Base-by-base conservation (phyloP, 495 filamentous ascomycete genomes). In the Penicillium dipodomyicola region DNA sequence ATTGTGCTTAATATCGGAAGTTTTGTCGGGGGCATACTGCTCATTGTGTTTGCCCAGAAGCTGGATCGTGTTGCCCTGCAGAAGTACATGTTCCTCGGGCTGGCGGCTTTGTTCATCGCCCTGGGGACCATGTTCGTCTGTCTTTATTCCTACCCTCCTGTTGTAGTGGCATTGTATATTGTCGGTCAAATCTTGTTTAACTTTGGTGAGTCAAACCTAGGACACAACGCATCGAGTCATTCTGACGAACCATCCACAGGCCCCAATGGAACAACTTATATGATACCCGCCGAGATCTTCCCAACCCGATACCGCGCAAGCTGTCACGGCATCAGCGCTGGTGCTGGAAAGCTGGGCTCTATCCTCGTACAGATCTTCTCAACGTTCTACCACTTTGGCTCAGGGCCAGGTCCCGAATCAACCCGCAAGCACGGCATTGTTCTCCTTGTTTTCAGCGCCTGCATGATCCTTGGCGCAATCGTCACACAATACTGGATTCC, bases 141-240 rank as follows among this genome's bases (percentile, higher is more conserved):
- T 6, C 62, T 78, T 11, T 73, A 71, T 29, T 58, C 65, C 20
- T 59, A 60, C 14, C 74, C 82, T 45, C 69, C 74, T 0, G 65
- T 76, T 5, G 78, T 77, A 10, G 77, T 88, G 8, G 68, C 73
- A 0, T 61, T 89, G 2, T 87, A 86, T 56, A 75, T 82, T 22
- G 42, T 88, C 20, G 80, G 78, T 19, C 81, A 88, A 64, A 63
- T 84, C 0, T 58, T 87, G n/a, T 88, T 87, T 70, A 86, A 87
- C 58, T 76, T 87, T 25, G 84, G 84, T 67, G 66, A 27, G 54
- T 59, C 17, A 30, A 29, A 8, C 4, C 10, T 5, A 5, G 4
- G 9, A 5, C 5, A 17, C 15, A 0, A 25, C 2, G 15, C 8
- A 30, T 32, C 27, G 23, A 51, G 14, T 23, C 39, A 30, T 37